Base-by-base conservation (phyloP, 106 monocot species). In the Acorus gramineus region DNA sequence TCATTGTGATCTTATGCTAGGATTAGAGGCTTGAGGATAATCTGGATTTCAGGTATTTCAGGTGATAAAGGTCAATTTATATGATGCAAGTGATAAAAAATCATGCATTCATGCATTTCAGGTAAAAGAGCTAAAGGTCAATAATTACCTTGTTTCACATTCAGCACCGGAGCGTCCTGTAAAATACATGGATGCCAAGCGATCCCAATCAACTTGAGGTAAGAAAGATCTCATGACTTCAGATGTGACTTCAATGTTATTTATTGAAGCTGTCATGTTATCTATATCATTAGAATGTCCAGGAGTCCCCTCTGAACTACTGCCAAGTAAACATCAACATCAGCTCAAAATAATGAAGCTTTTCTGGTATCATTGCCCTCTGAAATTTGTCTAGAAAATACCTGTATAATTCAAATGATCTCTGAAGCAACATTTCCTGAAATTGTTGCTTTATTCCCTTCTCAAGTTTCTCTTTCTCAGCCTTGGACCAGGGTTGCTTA, bases 371-470 rank as follows among this genome's bases (percentile, higher is more conserved):
- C 28, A 28, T 28, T 28, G 28, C 28, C 0, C 28, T 28, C 28
- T 28, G 28, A 28, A 28, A 28, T 28, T 28, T 28, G 28, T 28
- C 28, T 1, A 28, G 28, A 28, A 28, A 28, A 49, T 75, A 87
- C 93, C 77, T 89, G 48, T 69, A 76, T 55, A 56, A 14, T 48
- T 84, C 79, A 65, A 94, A 81, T 6, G 81, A 76, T 44, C 67
- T 81, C 68, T 81, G 60, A 72, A 94, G 43, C 47, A 86, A 49
- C 77, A 73, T 74, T 66, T 94, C 86, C 78, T 86, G 86, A 69
- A 79, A 94, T 71, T 94, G 93, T 75, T 94, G 93, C 74, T 82
- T 89, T 65, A 94, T 58, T 65, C 93, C 93, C 63, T 81, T 84
- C 6, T 60, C 71, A 69, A 94, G 86, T 49, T 84, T 86, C 52